These are phyloP conservation scores for Entomortierella parvispora DNA, from an alignment of 192 early-diverging fungal genomes.

Conservation along the genomic window DNA sequence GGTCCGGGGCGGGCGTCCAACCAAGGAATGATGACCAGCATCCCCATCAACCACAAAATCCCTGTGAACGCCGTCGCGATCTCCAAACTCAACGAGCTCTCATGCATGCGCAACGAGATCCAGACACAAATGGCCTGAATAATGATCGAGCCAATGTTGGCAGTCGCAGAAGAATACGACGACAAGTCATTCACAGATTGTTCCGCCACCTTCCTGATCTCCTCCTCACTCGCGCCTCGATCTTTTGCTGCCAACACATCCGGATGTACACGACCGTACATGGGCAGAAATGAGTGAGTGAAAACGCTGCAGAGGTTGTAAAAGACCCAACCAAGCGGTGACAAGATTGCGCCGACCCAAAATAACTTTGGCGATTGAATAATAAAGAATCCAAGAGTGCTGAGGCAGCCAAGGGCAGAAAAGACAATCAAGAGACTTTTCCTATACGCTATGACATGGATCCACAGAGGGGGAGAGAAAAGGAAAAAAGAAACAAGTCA, in stretches of 20 bases:
- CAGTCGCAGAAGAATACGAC: slow-evolving; percentile 8
- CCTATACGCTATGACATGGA: slow-evolving; percentile 11
- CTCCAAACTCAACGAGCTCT: slow-evolving; percentile 25
- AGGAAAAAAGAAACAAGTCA: not conserved
- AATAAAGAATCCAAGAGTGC: slow-evolving; percentile 21
- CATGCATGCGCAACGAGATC: slow-evolving; percentile 8
- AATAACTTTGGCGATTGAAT: slow-evolving; percentile 17
- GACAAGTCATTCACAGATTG: slow-evolving; percentile 35
- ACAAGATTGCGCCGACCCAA: slow-evolving; percentile 25
- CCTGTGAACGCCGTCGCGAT: slow-evolving; percentile 48
- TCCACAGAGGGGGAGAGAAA: not conserved
- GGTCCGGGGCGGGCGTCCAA: slow-evolving; percentile 44
- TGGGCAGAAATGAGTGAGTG: slow-evolving; percentile 50
- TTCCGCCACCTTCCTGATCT: slow-evolving; percentile 7
- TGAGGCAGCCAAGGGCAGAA: slow-evolving; percentile 18
- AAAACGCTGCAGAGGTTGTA: slow-evolving; percentile 46
- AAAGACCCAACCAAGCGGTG: slow-evolving; percentile 16
- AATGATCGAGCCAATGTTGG: slow-evolving; percentile 8
- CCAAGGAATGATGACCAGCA: slow-evolving; percentile 27
- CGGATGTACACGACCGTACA: slow-evolving; percentile 37
- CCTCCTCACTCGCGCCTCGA: not conserved
- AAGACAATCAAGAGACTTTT: slow-evolving; percentile 42
- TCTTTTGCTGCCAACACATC: slow-evolving; percentile 14
- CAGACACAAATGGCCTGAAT: slow-evolving; percentile 9
- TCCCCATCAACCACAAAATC: slow-evolving; percentile 57